Evolutionary conservation across 345 rosid species (phyloP), one percentile per base, ranked within the genome.

Genomic region (Rhizophora apiculata): DNA sequence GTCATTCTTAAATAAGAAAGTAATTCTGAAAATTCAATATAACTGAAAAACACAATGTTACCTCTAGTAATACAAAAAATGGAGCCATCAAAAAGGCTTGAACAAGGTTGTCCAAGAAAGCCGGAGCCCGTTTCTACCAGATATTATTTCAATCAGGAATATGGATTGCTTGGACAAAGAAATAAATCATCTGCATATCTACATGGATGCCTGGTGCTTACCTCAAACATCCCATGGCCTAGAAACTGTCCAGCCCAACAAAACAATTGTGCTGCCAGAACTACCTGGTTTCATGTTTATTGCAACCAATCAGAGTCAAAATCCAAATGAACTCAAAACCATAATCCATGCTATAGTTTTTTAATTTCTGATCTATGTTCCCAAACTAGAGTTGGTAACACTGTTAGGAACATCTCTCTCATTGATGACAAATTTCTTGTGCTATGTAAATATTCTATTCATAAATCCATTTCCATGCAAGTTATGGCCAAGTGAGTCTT

Each of bases 141-240:
- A 57, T 37, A 66, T 60, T 27, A 34, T 16, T 52, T 59, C 26
- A 10, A 58, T 1, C 1, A 37, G 37, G 9, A 72, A 36, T 10
- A 52, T 29, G 43, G 10, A 20, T 29, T 7, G 43, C 11, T 3
- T 43, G 2, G 21, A 18, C 68, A 58, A 20, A 22, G 19, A 54
- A 56, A 34, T 6, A 2, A 43, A 53, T 3, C 8, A 55, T 16
- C 19, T 32, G 16, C 30, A 52, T 24, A 49, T 37, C 49, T 13
- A 51, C 0, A 1, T 16, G 8, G 49, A 9, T 16, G 9, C 60
- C 10, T 29, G 31, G 55, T 16, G 53, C 74, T 79, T 39, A 88
- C 98, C 96, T 94, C 98, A 48, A 88, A 94, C 62, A 91, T 63
- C 6, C 97, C 96, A 67, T 94, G 98, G 72, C 97, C 98, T 10